Evolutionary conservation across 352 stramenopile genomes (phyloP).

Genomic region (Pythium insidiosum): DNA sequence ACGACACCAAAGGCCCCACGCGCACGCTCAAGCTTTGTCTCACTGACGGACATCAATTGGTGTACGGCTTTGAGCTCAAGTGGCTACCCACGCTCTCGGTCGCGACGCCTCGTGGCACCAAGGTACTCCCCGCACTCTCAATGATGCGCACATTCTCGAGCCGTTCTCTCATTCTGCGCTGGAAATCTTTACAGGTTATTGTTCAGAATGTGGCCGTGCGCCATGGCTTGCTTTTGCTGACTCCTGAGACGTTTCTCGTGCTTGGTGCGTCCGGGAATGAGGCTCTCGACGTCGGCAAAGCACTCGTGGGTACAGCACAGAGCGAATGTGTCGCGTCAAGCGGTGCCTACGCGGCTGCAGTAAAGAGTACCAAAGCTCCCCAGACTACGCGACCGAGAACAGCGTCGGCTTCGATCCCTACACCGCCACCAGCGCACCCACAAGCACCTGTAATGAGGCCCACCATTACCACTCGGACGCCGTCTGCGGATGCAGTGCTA

Average conservation of each 20-base stretch:
- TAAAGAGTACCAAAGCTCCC: constrained; percentile 28
- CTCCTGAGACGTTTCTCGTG: constrained; percentile 53
- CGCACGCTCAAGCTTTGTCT: constrained; percentile 80
- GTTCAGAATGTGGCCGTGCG: constrained; percentile 60
- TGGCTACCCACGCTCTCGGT: constrained; percentile 45
- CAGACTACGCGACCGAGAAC: no score
- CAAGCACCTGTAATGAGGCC: no score
- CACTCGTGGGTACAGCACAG: no score
- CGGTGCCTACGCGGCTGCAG: constrained; percentile 48
- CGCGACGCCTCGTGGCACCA: constrained; percentile 45
- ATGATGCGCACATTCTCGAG: not conserved
- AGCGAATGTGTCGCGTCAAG: no score
- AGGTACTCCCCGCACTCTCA: constrained; percentile 21
- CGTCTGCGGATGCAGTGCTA: no score
- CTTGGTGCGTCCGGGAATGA: constrained; percentile 32
- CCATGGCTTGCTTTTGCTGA: constrained; percentile 65
- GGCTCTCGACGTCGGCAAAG: constrained; percentile 6
- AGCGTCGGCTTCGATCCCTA: no score
- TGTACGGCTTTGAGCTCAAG: constrained; percentile 67
- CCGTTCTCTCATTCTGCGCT: not conserved
- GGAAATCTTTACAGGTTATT: constrained; percentile 20
- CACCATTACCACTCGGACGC: no score
- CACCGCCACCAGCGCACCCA: no score
- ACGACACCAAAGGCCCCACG: constrained; percentile 46
- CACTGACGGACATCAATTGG: constrained; percentile 68